Conservation (phyloP, 176 grass and related monocot genomes). For the Canna indica region DNA sequence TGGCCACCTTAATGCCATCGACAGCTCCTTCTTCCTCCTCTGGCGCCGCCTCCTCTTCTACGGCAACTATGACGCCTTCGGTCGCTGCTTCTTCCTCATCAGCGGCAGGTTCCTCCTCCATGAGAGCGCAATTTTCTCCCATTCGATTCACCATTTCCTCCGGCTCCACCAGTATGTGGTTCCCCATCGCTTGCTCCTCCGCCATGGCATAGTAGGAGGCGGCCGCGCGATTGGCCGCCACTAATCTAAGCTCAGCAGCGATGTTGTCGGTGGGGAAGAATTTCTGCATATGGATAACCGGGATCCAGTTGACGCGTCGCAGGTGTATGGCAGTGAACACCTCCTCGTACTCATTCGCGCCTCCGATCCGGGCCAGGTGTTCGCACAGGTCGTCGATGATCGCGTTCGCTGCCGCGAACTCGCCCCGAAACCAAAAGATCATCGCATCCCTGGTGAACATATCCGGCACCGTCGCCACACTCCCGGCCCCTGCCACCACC, state of each 20-base stretch:
- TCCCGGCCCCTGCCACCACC: background rate
- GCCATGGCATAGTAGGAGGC: background rate
- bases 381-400: slow-evolving; percentile 84
- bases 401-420: slow-evolving; percentile 96
- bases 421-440: slow-evolving; percentile 86
- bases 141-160: slow-evolving; percentile 50
- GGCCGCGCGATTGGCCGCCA: slow-evolving; percentile 31
- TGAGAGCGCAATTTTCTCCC: slow-evolving; percentile 13
- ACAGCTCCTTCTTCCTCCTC: background rate
- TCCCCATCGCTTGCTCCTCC: background rate
- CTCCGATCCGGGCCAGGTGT: slow-evolving; percentile 70
- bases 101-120: slow-evolving; percentile 29
- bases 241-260: slow-evolving; percentile 44
- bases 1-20: background rate
- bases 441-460: slow-evolving; percentile 62
- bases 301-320: slow-evolving; percentile 92
- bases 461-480: slow-evolving; percentile 27
- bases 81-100: background rate
- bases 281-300: slow-evolving; percentile 93
- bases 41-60: slow-evolving; percentile 9
- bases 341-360: slow-evolving; percentile 61
- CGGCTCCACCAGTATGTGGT: slow-evolving; percentile 14
- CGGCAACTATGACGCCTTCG: background rate
- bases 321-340: slow-evolving; percentile 73
- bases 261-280: slow-evolving; percentile 82